Evolutionary conservation across 306 rosid species (phyloP), one percentile per base, ranked within the genome.

Genomic region (Sicyos edulis): DNA sequence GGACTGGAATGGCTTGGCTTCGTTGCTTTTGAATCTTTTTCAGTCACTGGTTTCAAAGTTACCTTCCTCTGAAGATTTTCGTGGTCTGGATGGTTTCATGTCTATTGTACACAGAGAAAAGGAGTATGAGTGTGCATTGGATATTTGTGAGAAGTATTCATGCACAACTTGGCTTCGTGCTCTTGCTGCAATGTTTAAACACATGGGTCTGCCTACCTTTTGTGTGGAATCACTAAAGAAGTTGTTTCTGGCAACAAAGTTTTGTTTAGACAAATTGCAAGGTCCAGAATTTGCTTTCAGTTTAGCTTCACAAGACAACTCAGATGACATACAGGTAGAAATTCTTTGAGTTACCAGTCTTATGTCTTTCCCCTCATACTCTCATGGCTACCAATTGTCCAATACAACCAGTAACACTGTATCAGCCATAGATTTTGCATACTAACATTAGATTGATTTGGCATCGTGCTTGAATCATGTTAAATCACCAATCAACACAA

Each of bases 111-210:
- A 80, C 61, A 71, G 73, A 73, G 96, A 88, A 82, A 88, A 96
- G 98, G 98, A 92, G 83, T 92, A 84, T 80, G 82, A 67, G 58
- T 85, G 88, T 78, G 93, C 84, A 4, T 71, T 84, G 74, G 93
- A 86, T 75, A 76, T 92, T 42, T 87, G 96, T 78, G 96, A 83
- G 74, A 96, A 90, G 54, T 88, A 80, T 80, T 65, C 96, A 4
- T 85, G 88, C 83, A 34, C 68, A 83, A 85, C 80, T 47, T 92
- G 98, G 96, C 91, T 92, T 83, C 98, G 92, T 71, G 82, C 96
- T 80, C 78, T 92, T 57, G 90, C 87, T 75, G 16, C 72, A 79
- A 50, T 87, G 65, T 82, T 88, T 74, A 78, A 80, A 20, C 85
- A 71, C 76, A 64, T 82, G 52, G 85, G 72, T 74, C 76, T 40